Conservation (phyloP, 108 stramenopile species). For the Skeletonema tropicum region DNA sequence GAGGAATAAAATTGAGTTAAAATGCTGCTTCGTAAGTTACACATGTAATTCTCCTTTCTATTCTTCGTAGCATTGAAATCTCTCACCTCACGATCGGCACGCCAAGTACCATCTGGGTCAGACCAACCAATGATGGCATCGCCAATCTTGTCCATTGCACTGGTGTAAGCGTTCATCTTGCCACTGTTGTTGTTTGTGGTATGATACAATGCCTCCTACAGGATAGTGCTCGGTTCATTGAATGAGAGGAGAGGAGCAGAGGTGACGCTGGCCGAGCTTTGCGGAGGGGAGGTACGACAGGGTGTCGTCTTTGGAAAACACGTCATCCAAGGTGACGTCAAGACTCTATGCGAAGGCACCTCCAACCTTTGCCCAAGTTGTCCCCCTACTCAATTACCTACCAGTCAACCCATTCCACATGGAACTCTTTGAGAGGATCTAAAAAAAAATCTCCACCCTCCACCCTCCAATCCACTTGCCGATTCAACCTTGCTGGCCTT, state of each 20-base stretch:
- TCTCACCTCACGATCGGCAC: constrained; percentile 70
- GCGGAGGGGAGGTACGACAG: too few species aligned
- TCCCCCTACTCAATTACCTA: background rate
- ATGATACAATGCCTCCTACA: too few species aligned
- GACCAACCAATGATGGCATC: constrained; percentile 77
- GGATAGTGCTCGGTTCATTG: too few species aligned
- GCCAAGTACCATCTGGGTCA: constrained; percentile 70
- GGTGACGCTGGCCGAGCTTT: too few species aligned
- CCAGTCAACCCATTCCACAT: background rate
- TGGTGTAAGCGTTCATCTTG: constrained; percentile 63
- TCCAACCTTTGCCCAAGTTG: too few species aligned
- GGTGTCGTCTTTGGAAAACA: background rate
- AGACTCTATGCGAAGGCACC: background rate
- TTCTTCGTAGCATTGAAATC: background rate
- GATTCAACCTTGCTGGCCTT: too few species aligned
- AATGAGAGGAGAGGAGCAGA: background rate
- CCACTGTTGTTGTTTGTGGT: background rate
- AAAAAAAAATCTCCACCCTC: too few species aligned
- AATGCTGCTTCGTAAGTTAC: background rate
- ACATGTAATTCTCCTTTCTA: background rate
- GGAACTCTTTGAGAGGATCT: background rate
- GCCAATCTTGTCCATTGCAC: constrained; percentile 65
- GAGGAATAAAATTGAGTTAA: background rate
- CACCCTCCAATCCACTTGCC: too few species aligned
- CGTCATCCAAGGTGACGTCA: background rate